A percentile compares a stretch with the other conserved stretches of the same genome.
Evolutionary conservation across 441 rosid species (phyloP).

Genomic region (Corymbia calophylla): DNA sequence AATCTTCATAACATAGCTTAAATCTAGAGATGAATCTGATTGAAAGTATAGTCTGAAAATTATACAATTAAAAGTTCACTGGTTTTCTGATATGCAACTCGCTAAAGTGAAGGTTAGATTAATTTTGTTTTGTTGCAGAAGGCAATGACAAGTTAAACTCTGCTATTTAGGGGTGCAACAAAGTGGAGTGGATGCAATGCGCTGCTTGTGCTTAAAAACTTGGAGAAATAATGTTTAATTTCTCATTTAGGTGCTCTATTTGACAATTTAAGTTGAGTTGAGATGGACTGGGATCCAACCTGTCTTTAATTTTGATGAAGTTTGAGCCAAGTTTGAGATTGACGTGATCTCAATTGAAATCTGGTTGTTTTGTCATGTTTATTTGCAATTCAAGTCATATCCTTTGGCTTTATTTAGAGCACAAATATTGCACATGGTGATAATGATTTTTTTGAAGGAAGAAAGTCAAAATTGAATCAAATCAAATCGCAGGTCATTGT

Average conservation of each 20-base stretch:
- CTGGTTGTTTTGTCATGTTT: not conserved
- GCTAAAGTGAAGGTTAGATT: not conserved
- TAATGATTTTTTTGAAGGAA: not conserved
- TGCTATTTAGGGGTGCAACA: not conserved
- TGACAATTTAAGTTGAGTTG: not conserved
- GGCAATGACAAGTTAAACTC: not conserved
- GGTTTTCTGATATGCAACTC: not conserved
- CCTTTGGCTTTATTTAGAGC: not conserved
- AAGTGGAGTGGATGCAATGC: not conserved
- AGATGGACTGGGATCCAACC: not conserved
- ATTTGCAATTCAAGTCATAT: not conserved
- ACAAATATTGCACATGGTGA: not conserved
- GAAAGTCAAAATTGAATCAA: not conserved
- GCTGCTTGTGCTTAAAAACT: not conserved
- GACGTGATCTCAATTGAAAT: not conserved
- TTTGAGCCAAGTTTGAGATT: not conserved
- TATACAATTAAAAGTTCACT: not conserved
- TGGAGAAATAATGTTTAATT: not conserved
- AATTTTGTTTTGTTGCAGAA: not conserved
- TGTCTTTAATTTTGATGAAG: not conserved
- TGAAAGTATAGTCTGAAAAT: not conserved
- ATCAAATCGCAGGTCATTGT: not conserved
- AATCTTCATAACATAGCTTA: not conserved
- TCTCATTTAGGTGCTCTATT: not conserved
- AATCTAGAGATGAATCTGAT: not conserved